Percentiles rank a stretch among this genome's conserved stretches.
Evolutionary conservation across 768 basidiomycete species (phyloP).

Genomic region (Termitomyces bulborhizus): DNA sequence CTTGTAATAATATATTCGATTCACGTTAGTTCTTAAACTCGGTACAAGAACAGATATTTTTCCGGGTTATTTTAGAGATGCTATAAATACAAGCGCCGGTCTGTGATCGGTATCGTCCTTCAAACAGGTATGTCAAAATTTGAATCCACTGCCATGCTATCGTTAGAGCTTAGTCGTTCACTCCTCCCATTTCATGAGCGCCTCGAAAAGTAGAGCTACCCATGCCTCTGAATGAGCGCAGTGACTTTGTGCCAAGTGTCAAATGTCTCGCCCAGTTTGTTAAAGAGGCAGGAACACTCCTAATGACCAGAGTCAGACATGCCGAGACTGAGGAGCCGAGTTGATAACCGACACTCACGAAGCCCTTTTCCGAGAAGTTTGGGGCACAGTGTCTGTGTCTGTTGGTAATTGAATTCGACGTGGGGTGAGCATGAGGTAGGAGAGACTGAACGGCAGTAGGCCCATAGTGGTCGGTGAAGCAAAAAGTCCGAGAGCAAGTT

Average conservation of each 20-base stretch:
- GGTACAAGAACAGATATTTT: background rate
- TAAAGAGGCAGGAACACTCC: conserved; percentile 5
- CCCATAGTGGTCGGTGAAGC: conserved; percentile 9
- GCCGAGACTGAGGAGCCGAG: background rate
- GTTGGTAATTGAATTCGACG: conserved; percentile 46
- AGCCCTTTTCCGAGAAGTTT: conserved; percentile 9
- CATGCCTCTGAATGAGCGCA: conserved; percentile 14
- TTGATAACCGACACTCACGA: conserved; percentile 7
- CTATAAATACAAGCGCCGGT: background rate
- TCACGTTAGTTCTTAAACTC: background rate
- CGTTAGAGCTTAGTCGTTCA: background rate
- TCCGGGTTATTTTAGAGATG: too few relatives aligned
- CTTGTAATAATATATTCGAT: background rate
- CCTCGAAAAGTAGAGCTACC: background rate
- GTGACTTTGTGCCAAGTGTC: conserved; percentile 20
- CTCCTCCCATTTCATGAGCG: background rate
- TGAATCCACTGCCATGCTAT: background rate
- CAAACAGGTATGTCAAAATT: background rate
- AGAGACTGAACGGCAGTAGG: conserved; percentile 38
- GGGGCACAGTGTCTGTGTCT: conserved; percentile 16
- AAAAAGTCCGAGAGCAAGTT: background rate
- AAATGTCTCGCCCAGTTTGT: conserved; percentile 11
- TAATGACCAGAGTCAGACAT: background rate
- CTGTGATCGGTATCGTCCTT: background rate
- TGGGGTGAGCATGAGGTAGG: conserved; percentile 49